Base-by-base conservation (phyloP, 805 yeast genomes). In the Myxozyma monticola region DNA sequence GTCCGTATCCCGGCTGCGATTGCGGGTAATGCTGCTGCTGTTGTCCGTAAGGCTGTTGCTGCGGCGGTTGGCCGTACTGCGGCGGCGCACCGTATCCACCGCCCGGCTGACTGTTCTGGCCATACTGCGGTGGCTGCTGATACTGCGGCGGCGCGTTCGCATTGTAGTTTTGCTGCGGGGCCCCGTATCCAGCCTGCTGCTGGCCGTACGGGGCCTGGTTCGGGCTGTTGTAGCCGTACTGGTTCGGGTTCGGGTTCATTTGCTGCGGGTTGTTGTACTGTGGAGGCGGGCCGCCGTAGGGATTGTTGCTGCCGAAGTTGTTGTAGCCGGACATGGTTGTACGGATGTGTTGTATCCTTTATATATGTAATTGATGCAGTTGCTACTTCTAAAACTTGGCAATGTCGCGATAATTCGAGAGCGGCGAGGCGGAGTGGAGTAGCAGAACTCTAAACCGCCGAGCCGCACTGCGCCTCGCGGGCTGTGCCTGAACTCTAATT, bases 181-280 rank as follows among this genome's bases (percentile, higher is more conserved):
- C 26, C 14, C 26, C 20, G 21, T 24, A 48, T 4, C 25, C 28
- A n/a, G 15, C 20, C 9, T 33, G 17, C 10, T 33, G 43, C 40
- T 48, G 51, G 9, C 51, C 51, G 18, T 34, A 44, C 17, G 42
- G 48, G n/a, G 29, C 35, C 29, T 44, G 48, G 31, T 17, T n/a
- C n/a, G n/a, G n/a, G n/a, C n/a, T n/a, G n/a, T n/a, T n/a, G n/a
- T n/a, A n/a, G n/a, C n/a, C n/a, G n/a, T n/a, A n/a, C n/a, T n/a
- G n/a, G n/a, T n/a, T n/a, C n/a, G n/a, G n/a, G n/a, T n/a, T n/a
- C n/a, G n/a, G n/a, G n/a, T n/a, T n/a, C n/a, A n/a, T n/a, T n/a
- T n/a, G n/a, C n/a, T n/a, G n/a, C n/a, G n/a, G n/a, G n/a, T n/a
- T n/a, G n/a, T n/a, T n/a, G n/a, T n/a, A n/a, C n/a, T n/a, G n/a